Conservation (phyloP, 495 filamentous ascomycete genomes). For the Talaromyces wortmannii region DNA sequence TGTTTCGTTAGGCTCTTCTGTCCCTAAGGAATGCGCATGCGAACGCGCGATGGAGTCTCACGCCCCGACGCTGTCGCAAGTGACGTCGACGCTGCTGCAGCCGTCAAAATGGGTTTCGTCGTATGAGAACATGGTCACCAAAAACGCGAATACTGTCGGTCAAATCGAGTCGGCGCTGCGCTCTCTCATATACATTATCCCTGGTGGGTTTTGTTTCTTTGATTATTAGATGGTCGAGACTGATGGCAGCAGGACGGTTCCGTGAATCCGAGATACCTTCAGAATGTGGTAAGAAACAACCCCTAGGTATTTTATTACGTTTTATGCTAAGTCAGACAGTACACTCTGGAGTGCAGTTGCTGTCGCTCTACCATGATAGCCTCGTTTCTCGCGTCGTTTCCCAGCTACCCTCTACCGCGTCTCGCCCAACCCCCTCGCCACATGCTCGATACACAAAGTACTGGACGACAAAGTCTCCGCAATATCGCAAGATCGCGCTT, state of each 20-base stretch:
- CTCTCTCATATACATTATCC: slow-evolving; percentile 91
- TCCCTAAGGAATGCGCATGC: neutral
- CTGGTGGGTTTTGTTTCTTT: slow-evolving; percentile 44
- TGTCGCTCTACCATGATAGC: slow-evolving; percentile 91
- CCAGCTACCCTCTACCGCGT: slow-evolving; percentile 34
- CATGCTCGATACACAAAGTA: slow-evolving; percentile 88
- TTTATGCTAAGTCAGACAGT: slow-evolving; percentile 29
- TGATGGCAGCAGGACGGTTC: slow-evolving; percentile 60
- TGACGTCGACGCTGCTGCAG: slow-evolving; percentile 33
- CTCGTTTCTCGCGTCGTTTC: slow-evolving; percentile 65
- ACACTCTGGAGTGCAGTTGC: slow-evolving; percentile 78
- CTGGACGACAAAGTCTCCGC: slow-evolving; percentile 67
- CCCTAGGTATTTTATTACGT: neutral
- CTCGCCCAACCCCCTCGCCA: slow-evolving; percentile 52
- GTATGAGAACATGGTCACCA: slow-evolving; percentile 89
- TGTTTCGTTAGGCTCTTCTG: neutral
- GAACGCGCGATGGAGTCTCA: slow-evolving; percentile 24
- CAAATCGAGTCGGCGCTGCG: slow-evolving; percentile 91
- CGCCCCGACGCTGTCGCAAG: slow-evolving; percentile 18
- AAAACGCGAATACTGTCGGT: slow-evolving; percentile 83
- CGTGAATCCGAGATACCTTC: slow-evolving; percentile 91
- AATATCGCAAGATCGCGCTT: slow-evolving; percentile 73
- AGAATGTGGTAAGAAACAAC: slow-evolving; percentile 54
- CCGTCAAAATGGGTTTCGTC: slow-evolving; percentile 70
- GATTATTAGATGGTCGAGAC: neutral